A percentile compares a stretch with the other conserved stretches of the same genome.
These are phyloP conservation scores for Ustilago sp. DNA, from an alignment of 1,284 basidiomycete genomes.

Conservation along the genomic window DNA sequence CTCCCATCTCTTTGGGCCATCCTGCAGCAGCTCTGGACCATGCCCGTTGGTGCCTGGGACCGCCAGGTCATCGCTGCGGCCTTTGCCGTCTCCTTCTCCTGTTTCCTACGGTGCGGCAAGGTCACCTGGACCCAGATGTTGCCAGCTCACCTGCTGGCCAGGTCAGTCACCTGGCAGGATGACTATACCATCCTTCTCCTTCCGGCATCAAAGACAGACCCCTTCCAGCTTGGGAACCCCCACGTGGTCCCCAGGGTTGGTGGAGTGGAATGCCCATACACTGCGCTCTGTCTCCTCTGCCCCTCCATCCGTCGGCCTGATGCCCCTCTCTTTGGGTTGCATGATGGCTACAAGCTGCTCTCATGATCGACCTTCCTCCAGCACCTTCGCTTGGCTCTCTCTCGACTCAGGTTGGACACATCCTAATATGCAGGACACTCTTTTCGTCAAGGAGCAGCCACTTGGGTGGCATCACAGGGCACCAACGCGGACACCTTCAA, in stretches of 20 bases:
- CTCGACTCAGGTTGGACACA: not conserved
- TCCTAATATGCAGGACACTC: not conserved
- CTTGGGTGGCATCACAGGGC: not conserved
- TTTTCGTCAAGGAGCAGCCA: not conserved
- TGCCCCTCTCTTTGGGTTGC: not conserved
- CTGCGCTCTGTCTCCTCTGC: too few species aligned
- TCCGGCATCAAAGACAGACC: not conserved
- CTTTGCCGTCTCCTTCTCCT: not conserved
- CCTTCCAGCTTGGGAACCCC: not conserved
- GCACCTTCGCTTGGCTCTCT: not conserved
- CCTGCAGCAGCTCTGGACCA: not conserved
- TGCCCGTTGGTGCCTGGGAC: not conserved
- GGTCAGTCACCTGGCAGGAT: not conserved
- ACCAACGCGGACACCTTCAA: not conserved
- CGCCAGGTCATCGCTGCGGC: not conserved
- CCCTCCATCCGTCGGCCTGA: too few species aligned
- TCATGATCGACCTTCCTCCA: not conserved
- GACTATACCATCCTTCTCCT: not conserved
- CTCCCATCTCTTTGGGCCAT: not conserved
- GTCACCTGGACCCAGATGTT: not conserved
- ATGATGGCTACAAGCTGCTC: not conserved
- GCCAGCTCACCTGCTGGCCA: not conserved
- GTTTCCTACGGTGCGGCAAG: constrained; percentile 1
- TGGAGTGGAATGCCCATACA: not conserved
- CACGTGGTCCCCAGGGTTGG: not conserved